Conservation (phyloP, 1,284 basidiomycete genomes). For the Stygiomarasmius scandens region DNA sequence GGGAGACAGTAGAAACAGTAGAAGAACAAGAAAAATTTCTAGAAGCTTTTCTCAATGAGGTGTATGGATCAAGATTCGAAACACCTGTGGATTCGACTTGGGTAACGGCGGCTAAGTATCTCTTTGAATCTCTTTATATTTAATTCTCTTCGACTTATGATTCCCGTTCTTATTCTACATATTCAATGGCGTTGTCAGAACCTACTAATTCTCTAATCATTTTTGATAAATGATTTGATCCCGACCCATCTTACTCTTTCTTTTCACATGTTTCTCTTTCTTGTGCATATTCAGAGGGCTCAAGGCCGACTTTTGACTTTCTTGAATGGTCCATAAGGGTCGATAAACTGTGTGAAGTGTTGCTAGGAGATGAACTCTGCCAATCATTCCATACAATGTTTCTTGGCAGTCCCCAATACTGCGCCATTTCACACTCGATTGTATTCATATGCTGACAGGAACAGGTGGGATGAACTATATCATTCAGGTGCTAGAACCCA, state of each 20-base stretch:
- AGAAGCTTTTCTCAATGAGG: constrained; percentile 7
- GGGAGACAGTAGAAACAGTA: constrained; percentile 19
- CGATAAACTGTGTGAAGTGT: constrained; percentile 31
- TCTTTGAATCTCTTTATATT: constrained; percentile 18
- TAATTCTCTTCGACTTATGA: too few relatives aligned
- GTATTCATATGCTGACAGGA: constrained; percentile 29
- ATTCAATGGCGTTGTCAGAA: too few relatives aligned
- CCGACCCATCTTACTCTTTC: too few relatives aligned
- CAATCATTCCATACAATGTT: constrained; percentile 22
- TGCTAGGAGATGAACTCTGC: constrained; percentile 14
- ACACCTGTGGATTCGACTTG: neutral
- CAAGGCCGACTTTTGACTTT: constrained; percentile 16
- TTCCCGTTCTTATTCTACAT: too few relatives aligned
- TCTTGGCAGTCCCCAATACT: constrained; percentile 23
- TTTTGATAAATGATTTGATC: too few relatives aligned
- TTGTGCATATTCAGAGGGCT: too few relatives aligned
- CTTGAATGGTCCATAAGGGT: constrained; percentile 34
- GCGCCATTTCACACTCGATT: constrained; percentile 27
- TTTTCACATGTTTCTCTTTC: too few relatives aligned
- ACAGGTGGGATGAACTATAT: constrained; percentile 26
- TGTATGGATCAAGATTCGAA: neutral
- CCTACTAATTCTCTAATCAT: too few relatives aligned
- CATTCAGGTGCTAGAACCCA: constrained; percentile 26
- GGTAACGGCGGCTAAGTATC: neutral
- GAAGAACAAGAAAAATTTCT: constrained; percentile 23